Evolutionary conservation across 345 rosid species (phyloP).

Genomic region (Rhodamnia argentea): DNA sequence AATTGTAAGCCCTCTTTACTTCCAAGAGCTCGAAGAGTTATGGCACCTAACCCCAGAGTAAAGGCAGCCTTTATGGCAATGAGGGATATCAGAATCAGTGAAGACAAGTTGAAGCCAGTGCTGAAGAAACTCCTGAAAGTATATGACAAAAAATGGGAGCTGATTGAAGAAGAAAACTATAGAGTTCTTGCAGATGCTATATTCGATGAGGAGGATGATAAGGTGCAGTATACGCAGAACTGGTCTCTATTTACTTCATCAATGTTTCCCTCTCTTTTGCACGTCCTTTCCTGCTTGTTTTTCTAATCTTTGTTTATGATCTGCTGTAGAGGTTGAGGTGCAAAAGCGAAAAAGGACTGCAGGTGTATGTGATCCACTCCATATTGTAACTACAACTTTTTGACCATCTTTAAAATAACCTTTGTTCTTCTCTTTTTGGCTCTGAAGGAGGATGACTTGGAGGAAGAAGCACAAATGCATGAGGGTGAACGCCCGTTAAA

Average conservation of each 20-base stretch:
- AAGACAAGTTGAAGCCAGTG: no score
- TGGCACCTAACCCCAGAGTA: no score
- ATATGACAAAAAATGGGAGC: no score
- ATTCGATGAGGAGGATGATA: no score
- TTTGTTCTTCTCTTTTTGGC: neutral
- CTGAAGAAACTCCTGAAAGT: no score
- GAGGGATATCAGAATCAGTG: no score
- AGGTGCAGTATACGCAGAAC: neutral
- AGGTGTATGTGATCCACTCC: slow-evolving; percentile 23
- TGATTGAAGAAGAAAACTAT: no score
- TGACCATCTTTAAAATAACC: neutral
- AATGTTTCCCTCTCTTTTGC: neutral
- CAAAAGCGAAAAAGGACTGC: slow-evolving; percentile 12
- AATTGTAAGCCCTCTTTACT: no score
- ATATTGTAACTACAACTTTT: neutral
- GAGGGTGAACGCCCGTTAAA: slow-evolving; percentile 62
- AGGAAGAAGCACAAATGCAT: slow-evolving; percentile 23
- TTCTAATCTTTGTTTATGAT: neutral
- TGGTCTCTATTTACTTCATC: neutral
- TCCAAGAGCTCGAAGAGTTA: no score
- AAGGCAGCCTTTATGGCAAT: no score
- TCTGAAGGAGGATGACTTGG: slow-evolving; percentile 25
- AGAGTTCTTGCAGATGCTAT: no score
- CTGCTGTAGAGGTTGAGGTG: slow-evolving; percentile 26
- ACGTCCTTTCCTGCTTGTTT: neutral